A percentile compares a stretch with the other conserved stretches of the same genome.
phyloP scores from a whole-genome alignment of 768 basidiomycete genomes.

The Tricholomella constricta region DNA sequence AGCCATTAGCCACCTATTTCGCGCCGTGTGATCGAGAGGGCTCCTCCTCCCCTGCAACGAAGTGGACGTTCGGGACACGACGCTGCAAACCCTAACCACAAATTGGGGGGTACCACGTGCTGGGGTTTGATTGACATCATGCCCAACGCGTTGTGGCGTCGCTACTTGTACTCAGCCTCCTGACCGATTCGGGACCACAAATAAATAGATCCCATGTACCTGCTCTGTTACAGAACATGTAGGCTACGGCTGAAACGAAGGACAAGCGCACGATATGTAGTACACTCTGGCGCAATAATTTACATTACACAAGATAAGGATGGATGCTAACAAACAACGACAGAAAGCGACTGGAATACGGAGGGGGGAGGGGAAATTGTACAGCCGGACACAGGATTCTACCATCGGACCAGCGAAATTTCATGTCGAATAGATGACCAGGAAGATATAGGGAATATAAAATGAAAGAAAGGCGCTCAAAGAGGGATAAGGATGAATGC shows the following conservation, averaged over 20 bases:
- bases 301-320: constrained; percentile 37
- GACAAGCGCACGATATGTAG: constrained; percentile 19
- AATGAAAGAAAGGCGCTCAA: too few species aligned
- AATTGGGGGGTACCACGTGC: constrained; percentile 28
- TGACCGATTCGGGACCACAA: not conserved
- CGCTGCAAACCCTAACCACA: constrained; percentile 38
- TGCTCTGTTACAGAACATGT: constrained; percentile 25
- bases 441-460: not conserved
- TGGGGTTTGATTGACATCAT: constrained; percentile 12
- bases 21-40: not conserved
- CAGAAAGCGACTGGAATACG: constrained; percentile 4
- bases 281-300: constrained; percentile 37
- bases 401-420: not conserved
- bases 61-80: constrained; percentile 5
- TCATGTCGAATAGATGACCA: constrained; percentile 7
- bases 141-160: not conserved
- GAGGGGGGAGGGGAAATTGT: constrained; percentile 4
- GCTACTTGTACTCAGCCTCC: not conserved
- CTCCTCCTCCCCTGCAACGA: not conserved
- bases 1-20: constrained; percentile 10
- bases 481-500: constrained; percentile 12
- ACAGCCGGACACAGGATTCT: constrained; percentile 8
- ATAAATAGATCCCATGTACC: constrained; percentile 6
- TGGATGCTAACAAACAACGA: constrained; percentile 11
- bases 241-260: constrained; percentile 15